Evolutionary conservation across 2,329 filamentous ascomycete species (phyloP), one percentile per base, ranked within the genome.

Genomic region (Fusarium solani-melongenae): DNA sequence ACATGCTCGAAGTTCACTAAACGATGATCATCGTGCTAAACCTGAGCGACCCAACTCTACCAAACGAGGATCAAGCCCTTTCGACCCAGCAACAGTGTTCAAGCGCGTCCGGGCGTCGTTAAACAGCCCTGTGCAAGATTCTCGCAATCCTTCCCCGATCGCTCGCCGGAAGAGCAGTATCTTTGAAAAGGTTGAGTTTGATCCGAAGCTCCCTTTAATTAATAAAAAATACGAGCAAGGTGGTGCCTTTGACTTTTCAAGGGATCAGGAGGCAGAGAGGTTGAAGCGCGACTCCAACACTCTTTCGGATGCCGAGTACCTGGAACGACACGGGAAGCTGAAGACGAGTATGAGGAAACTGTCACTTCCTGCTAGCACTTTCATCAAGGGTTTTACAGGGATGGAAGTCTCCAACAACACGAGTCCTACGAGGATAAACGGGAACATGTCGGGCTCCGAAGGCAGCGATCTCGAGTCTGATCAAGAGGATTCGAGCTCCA

Each of bases 201-300:
- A 88, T 29, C 84, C 87, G 6, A 83, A 83, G 17, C 81, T 90
- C 34, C 86, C 88, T 0, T 79, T 86, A 63, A 88, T 89, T 49
- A 89, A 87, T 71, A 89, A 87, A 71, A 91, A 91, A 72, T 91
- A 91, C 70, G 86, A 89, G 71, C 85, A 86, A 53, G 88, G 86
- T 6, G 89, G 89, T 15, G 83, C 86, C 3, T 91, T 88, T 69
- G 85, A 88, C 67, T 88, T 78, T 77, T 78, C 78, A 58, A 78
- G 82, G 74, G 77, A 81, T 22, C 75, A 79, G 62, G 34, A 77
- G 46, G 77, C 81, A 44, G 79, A 77, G 53, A 81, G 76, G 36
- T 67, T 73, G 22, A 82, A 75, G 44, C 71, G 73, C 44, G 79
- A 80, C 29, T 72, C 77, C 6, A 81, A 82, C 15, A 78, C 79